Percentiles rank a stretch among this genome's conserved stretches.
Evolutionary conservation across 176 grass and related monocot species (phyloP).

Genomic region (Stipa capillata): DNA sequence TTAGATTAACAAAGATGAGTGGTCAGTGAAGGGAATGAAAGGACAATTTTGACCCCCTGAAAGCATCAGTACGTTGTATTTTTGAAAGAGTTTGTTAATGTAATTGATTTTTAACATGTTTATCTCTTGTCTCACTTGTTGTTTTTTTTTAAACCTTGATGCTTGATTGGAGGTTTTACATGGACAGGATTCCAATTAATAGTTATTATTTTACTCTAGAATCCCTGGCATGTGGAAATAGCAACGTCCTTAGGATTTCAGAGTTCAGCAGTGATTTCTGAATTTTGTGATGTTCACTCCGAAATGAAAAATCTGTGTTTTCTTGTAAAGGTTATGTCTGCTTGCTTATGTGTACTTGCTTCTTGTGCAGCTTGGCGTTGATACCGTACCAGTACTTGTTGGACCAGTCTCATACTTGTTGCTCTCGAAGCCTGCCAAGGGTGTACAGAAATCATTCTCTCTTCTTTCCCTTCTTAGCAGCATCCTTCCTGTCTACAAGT

Average conservation of each 20-base stretch:
- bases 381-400: constrained; percentile 72
- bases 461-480: constrained; percentile 77
- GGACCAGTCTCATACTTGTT: constrained; percentile 96
- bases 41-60: neutral
- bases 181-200: no score
- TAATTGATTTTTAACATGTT: no score
- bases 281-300: neutral
- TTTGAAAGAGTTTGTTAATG: neutral
- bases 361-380: constrained; percentile 66
- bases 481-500: constrained; percentile 88
- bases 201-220: neutral
- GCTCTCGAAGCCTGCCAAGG: constrained; percentile 86
- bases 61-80: neutral
- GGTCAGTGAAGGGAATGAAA: neutral
- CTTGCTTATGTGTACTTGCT: neutral
- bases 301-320: neutral
- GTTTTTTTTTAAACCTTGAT: no score
- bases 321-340: neutral
- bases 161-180: no score
- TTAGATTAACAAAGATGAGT: neutral
- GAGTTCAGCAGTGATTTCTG: neutral
- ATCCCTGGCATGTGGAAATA: neutral
- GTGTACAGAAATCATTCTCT: constrained; percentile 79
- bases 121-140: no score
- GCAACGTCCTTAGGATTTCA: neutral